These are phyloP conservation scores for Nannizziopsis barbatae DNA, from an alignment of 2,329 filamentous ascomycete species.

Conservation along the genomic window DNA sequence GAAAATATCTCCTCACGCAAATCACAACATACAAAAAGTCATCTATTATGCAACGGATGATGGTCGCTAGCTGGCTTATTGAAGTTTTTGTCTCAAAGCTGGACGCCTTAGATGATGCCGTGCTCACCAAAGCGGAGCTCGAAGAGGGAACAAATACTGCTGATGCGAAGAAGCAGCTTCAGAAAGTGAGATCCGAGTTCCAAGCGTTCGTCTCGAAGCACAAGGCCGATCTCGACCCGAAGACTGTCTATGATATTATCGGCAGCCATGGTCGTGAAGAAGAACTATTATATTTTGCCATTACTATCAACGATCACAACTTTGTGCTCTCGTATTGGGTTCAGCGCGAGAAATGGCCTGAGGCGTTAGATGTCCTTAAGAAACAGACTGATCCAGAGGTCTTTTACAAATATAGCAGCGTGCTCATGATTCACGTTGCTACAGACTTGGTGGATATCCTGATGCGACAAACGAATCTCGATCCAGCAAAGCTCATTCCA, in stretches of 20 bases:
- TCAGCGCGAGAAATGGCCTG: conserved; percentile 81
- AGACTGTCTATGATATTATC: conserved; percentile 90
- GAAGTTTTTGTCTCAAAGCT: conserved; percentile 97
- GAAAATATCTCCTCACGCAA: conserved; percentile 81
- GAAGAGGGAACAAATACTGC: conserved; percentile 59
- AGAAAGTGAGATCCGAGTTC: conserved; percentile 62
- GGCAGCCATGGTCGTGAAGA: conserved; percentile 90
- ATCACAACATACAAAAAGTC: conserved; percentile 70
- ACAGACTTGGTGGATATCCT: conserved; percentile 86
- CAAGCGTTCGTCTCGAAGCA: conserved; percentile 78
- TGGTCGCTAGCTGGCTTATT: conserved; percentile 90
- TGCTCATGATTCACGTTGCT: conserved; percentile 83
- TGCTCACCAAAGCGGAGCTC: conserved; percentile 76
- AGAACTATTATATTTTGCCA: conserved; percentile 84
- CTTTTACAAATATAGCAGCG: conserved; percentile 93
- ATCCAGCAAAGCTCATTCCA: conserved; percentile 80
- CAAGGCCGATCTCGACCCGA: conserved; percentile 76
- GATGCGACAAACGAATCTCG: conserved; percentile 78
- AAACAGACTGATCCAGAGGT: conserved; percentile 85
- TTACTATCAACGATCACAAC: conserved; percentile 77
- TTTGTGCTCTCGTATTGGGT: conserved; percentile 97
- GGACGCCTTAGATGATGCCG: conserved; percentile 86
- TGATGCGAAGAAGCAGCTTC: conserved; percentile 61
- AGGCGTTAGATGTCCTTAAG: conserved; percentile 79
- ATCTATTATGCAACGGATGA: conserved; percentile 80